Evolutionary conservation across 306 rosid genomes (phyloP), one percentile per base, ranked within the genome.

Genomic region (Arachis hypogaea): DNA sequence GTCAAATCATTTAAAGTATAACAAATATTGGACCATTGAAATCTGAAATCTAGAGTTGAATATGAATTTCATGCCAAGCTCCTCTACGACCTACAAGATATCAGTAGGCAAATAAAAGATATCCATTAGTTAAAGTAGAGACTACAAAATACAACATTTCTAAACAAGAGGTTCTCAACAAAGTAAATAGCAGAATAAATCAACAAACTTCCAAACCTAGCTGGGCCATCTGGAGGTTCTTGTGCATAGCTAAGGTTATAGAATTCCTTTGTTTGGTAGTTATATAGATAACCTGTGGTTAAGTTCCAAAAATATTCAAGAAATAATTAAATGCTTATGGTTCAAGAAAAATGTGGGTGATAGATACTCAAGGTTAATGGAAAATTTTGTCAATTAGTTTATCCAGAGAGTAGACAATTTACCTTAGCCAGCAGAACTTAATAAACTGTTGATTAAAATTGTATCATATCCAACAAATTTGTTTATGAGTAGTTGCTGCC

Each of bases 401-500:
- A 42, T 68, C 50, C 60, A 36, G 11, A 69, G 30, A 73, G 29
- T 45, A 80, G 75, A 11, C 28, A 54, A 63, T 80, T 16, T 90
- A 95, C 99, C 99, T 92, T 86, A 96, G 79, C 98, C 93, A 60
- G 97, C 88, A 83, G 96, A 95, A 74, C 85, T 92, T 84, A 95
- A 82, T 77, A 95, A 83, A 81, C 98, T 95, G 76, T 95, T 95
- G 83, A 95, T 95, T 90, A 95, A 87, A 78, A 95, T 95, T 7
- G 99, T 95, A 88, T 95, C 99, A 85, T 95, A 95, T 76, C 98
- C 98, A 29, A 95, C 99, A 83, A 95, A 80, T 83, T 96, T 87
- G 89, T 95, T 92, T 77, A 95, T 90, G 72, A 95, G 97, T 40
- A 95, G 88, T 74, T 92, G 98, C 80, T 95, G 99, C 99, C 98